Base-by-base conservation (phyloP, 164 flowering plant genomes). In the Magnolia changhungtana region DNA sequence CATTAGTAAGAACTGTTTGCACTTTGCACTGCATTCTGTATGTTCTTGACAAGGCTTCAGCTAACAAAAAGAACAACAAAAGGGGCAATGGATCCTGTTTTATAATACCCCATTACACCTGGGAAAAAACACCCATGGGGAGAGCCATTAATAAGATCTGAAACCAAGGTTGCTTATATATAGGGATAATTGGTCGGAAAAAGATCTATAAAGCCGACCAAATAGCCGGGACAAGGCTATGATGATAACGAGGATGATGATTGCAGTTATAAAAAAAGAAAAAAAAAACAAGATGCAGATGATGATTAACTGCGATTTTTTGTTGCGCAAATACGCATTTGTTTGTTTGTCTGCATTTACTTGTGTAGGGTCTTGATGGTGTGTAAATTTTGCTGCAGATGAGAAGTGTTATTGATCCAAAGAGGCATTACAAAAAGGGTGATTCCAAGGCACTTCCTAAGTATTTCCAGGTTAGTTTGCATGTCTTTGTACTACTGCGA, bases 371-470 rank as follows among this genome's bases (percentile, higher is more conserved):
- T 59, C 18, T 18, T 67, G 49, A 61, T 16, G 31, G 55, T 63
- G 1, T 67, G 73, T 29, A 16, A 23, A 14, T 72, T 20, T 29
- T 77, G 63, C 14, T 82, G 76, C 90, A 92, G 96, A 76, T 92
- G 83, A 88, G 95, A 82, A 79, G 76, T 84, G 96, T 73, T 67
- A 73, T 95, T 18, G 97, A 95, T 86, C 98, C 98, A 45, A 95
- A 95, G 84, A 88, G 98, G 83, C 96, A 90, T 80, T 91, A 95
- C 84, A 95, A 95, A 84, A 93, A 90, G 88, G 87, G 91, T 67
- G 90, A 87, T 77, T 87, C 89, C 16, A 90, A 90, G 79, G 68
- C 84, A 18, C 83, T 90, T 5, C 95, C 97, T 78, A 93, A 95
- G 81, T 91, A 93, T 86, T 92, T 93, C 83, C 98, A 95, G 90